Evolutionary conservation across 2,329 filamentous ascomycete species (phyloP).

Genomic region (Cyphellophora europaea): DNA sequence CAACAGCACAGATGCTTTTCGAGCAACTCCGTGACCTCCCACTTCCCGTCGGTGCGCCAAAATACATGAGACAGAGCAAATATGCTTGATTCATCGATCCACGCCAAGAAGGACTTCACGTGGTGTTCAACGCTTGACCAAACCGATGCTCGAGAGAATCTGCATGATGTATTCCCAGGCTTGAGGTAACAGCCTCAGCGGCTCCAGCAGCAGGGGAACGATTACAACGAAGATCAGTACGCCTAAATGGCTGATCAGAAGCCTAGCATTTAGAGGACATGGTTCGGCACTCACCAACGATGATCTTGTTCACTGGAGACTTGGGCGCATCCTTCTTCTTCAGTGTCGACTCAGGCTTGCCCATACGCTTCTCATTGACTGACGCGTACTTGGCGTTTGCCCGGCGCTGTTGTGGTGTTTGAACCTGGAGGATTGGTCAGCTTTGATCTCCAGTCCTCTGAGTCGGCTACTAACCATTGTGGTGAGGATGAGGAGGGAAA

Average conservation of each 20-base stretch:
- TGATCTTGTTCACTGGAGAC: conserved; percentile 45
- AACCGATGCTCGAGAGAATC: conserved; percentile 12
- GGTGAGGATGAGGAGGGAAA: neutral
- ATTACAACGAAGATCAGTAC: conserved; percentile 54
- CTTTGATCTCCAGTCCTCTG: too few species aligned
- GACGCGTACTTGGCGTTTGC: conserved; percentile 55
- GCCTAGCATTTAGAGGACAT: too few species aligned
- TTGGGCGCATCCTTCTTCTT: conserved; percentile 42
- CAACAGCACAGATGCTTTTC: too few species aligned
- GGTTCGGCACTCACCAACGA: conserved; percentile 44
- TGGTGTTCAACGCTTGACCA: conserved; percentile 12
- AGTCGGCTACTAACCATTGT: too few species aligned
- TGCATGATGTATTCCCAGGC: conserved; percentile 27
- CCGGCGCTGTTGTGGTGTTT: conserved; percentile 57
- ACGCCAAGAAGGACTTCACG: neutral
- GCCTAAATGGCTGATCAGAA: too few species aligned
- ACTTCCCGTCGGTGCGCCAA: too few species aligned
- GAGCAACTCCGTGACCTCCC: too few species aligned
- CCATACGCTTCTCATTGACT: conserved; percentile 50
- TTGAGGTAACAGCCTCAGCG: conserved; percentile 36
- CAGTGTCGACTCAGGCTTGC: conserved; percentile 37
- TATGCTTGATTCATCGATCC: too few species aligned
- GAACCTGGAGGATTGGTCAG: conserved; percentile 20
- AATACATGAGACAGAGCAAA: too few species aligned
- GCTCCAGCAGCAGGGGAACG: conserved; percentile 45